Conservation (phyloP, 1,284 basidiomycete species). For the Fomitopsis pinicola region DNA sequence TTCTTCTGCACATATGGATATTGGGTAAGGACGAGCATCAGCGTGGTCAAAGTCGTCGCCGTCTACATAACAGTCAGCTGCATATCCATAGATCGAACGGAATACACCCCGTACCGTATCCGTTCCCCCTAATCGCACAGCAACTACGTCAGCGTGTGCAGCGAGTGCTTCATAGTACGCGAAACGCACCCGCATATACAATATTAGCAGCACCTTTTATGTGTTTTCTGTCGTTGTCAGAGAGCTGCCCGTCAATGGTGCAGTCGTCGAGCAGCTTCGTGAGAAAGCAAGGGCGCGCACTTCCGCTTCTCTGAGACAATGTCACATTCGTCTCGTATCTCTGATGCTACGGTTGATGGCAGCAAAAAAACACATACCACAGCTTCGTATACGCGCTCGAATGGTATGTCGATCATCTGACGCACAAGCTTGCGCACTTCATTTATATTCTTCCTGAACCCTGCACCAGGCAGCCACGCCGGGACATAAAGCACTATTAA, state of each 20-base stretch:
- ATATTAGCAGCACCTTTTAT: background rate
- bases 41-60: too few species aligned
- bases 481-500: constrained; percentile 12
- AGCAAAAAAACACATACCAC: background rate
- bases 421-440: constrained; percentile 5
- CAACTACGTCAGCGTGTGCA: too few species aligned
- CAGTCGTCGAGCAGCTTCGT: too few species aligned
- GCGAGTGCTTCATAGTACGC: too few species aligned
- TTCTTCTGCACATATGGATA: background rate
- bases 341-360: too few species aligned
- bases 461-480: constrained; percentile 16
- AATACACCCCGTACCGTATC: constrained; percentile 16
- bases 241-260: too few species aligned
- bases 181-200: background rate
- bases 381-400: background rate
- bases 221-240: background rate
- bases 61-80: background rate
- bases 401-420: constrained; percentile 7
- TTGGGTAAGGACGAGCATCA: too few species aligned
- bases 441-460: constrained; percentile 14
- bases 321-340: too few species aligned
- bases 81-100: background rate
- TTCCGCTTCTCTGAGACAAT: too few species aligned
- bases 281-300: background rate
- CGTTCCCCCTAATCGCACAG: constrained; percentile 14